A percentile compares a stretch with the other conserved stretches of the same genome.
phyloP scores from a whole-genome alignment of 139 green algal genomes.

The Ettlia oleoabundans region DNA sequence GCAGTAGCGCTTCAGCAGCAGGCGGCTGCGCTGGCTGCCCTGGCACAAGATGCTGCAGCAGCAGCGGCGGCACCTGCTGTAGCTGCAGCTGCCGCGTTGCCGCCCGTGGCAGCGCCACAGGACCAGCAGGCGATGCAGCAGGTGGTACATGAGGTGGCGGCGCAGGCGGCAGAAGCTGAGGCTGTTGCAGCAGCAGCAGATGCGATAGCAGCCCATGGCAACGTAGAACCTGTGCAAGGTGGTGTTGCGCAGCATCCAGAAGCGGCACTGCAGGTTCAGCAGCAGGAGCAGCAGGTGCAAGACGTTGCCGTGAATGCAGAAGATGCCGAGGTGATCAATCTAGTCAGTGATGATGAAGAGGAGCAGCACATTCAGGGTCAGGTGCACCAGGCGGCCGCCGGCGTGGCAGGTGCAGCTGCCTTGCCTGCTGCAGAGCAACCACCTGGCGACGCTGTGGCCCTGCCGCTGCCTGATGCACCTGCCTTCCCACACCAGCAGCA shows the following conservation, averaged over 20 bases:
- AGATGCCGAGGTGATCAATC: not conserved
- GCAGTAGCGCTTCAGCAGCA: conserved; percentile 1
- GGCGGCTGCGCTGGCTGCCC: not conserved
- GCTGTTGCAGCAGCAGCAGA: not conserved
- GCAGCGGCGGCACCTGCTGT: conserved; percentile 2
- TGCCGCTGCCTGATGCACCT: not conserved
- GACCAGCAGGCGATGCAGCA: not conserved
- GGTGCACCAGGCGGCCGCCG: not conserved
- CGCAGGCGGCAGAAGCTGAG: not conserved
- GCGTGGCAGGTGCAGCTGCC: not conserved
- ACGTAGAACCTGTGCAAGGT: too few species aligned
- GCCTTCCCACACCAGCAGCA: not conserved
- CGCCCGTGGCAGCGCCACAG: not conserved
- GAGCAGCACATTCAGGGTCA: not conserved
- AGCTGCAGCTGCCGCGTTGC: not conserved
- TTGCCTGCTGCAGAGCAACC: not conserved
- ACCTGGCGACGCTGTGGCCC: not conserved
- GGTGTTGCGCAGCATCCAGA: too few species aligned
- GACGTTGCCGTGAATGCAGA: not conserved
- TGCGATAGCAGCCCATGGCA: not conserved
- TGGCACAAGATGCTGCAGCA: not conserved
- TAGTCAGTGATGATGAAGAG: not conserved
- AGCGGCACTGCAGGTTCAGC: too few species aligned
- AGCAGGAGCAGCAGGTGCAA: not conserved
- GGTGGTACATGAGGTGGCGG: not conserved